Conservation (phyloP, 2,329 filamentous ascomycete species). For the Cercospora canescens region DNA sequence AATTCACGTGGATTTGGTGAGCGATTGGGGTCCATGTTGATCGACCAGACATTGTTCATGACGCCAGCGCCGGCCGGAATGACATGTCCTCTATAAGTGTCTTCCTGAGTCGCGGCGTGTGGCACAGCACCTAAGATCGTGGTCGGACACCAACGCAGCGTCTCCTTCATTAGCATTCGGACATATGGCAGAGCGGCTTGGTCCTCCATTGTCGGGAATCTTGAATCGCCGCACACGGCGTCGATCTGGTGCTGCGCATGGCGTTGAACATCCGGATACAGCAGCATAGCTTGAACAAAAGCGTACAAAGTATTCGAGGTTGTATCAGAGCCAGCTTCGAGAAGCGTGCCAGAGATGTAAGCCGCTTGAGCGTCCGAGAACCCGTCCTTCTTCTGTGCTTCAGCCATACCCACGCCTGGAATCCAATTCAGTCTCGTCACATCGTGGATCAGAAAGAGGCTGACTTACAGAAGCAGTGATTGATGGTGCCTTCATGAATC, state of each 20-base stretch:
- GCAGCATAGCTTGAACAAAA: constrained; percentile 36
- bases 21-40: constrained; percentile 24
- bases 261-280: constrained; percentile 23
- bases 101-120: constrained; percentile 28
- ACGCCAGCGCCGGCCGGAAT: constrained; percentile 29
- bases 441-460: no score
- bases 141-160: constrained; percentile 22
- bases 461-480: constrained; percentile 25
- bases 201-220: constrained; percentile 25
- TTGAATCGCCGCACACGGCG: constrained; percentile 16
- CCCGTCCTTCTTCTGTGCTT: constrained; percentile 27
- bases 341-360: constrained; percentile 38
- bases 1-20: constrained; percentile 27
- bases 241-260: constrained; percentile 28
- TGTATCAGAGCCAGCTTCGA: constrained; percentile 47
- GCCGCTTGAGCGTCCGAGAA: constrained; percentile 28
- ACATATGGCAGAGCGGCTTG: constrained; percentile 22
- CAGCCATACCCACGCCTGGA: constrained; percentile 23
- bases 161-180: constrained; percentile 24
- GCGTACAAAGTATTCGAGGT: constrained; percentile 36
- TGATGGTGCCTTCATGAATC: constrained; percentile 23
- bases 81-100: constrained; percentile 30
- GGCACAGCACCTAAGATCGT: constrained; percentile 25
- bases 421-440: background rate
- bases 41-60: constrained; percentile 31